A percentile compares a stretch with the other conserved stretches of the same genome.
These are phyloP conservation scores for Arachnopeziza araneosa DNA, from an alignment of 2,329 filamentous ascomycete genomes.

Conservation along the genomic window DNA sequence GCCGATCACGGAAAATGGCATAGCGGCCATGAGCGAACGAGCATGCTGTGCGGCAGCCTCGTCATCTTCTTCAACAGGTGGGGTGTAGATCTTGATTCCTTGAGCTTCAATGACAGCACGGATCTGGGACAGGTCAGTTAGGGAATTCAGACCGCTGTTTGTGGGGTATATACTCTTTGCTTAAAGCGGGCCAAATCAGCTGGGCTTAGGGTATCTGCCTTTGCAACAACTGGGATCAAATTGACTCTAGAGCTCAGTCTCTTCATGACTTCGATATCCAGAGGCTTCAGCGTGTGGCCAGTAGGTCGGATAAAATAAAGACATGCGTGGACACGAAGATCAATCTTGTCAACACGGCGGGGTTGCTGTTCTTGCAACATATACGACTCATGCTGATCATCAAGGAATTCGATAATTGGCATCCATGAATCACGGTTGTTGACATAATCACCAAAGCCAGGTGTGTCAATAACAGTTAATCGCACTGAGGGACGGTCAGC, in stretches of 20 bases:
- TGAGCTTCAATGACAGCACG: slow-evolving; percentile 94
- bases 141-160: slow-evolving; percentile 19
- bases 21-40: slow-evolving; percentile 87
- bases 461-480: slow-evolving; percentile 97
- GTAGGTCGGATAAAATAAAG: slow-evolving; percentile 99
- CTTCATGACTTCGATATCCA: slow-evolving; percentile 99
- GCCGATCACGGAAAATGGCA: slow-evolving; percentile 98
- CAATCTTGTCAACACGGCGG: slow-evolving; percentile 96
- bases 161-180: slow-evolving; percentile 62
- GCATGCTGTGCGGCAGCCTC: slow-evolving; percentile 94
- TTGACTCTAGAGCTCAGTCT: slow-evolving; percentile 96
- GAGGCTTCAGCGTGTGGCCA: slow-evolving; percentile 94
- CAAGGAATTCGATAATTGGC: slow-evolving; percentile 99
- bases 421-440: slow-evolving; percentile 99
- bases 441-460: slow-evolving; percentile 98
- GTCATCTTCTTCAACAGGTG: slow-evolving; percentile 95
- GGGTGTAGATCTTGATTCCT: slow-evolving; percentile 99
- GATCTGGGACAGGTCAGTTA: slow-evolving; percentile 53
- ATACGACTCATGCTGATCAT: slow-evolving; percentile 99
- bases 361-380: slow-evolving; percentile 99
- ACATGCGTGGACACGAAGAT: slow-evolving; percentile 96
- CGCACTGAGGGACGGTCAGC: slow-evolving; percentile 60
- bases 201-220: slow-evolving; percentile 96
- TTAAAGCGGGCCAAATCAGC: slow-evolving; percentile 91
- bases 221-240: slow-evolving; percentile 95